Percentiles rank a stretch among this genome's conserved stretches.
Conservation (phyloP, 345 rosid species). For the Litchi chinensis region DNA sequence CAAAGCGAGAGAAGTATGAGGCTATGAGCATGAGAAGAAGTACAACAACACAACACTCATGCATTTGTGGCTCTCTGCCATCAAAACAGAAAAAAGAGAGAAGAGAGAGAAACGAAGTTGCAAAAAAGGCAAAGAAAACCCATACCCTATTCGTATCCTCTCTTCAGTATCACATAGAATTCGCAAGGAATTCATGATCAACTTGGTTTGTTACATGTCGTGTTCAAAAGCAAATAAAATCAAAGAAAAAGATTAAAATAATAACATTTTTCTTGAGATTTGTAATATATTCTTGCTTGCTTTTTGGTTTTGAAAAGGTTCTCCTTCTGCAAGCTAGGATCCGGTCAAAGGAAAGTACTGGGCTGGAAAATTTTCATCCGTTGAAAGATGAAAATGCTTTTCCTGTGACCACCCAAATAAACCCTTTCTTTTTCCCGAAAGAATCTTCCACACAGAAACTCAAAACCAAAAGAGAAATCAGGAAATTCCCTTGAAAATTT, state of each 20-base stretch:
- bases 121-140: slow-evolving; percentile 27
- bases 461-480: slow-evolving; percentile 22
- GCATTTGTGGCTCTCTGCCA: slow-evolving; percentile 32
- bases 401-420: slow-evolving; percentile 47
- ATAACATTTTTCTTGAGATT: slow-evolving; percentile 11
- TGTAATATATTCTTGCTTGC: neutral
- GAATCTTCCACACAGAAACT: slow-evolving; percentile 28
- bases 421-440: slow-evolving; percentile 24
- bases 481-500: slow-evolving; percentile 13
- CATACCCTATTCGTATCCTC: slow-evolving; percentile 31
- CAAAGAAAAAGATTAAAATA: slow-evolving; percentile 8
- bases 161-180: slow-evolving; percentile 23
- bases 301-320: slow-evolving; percentile 24
- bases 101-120: slow-evolving; percentile 23
- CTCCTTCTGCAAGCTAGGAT: slow-evolving; percentile 47
- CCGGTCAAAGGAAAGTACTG: slow-evolving; percentile 77
- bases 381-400: slow-evolving; percentile 58
- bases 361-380: slow-evolving; percentile 45
- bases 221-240: slow-evolving; percentile 24
- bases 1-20: slow-evolving; percentile 28
- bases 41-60: slow-evolving; percentile 24
- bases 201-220: slow-evolving; percentile 32
- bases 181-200: slow-evolving; percentile 33
- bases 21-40: slow-evolving; percentile 21
- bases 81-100: slow-evolving; percentile 22